phyloP scores from a whole-genome alignment of 2,329 filamentous ascomycete species.

The Hortaea sp. region DNA sequence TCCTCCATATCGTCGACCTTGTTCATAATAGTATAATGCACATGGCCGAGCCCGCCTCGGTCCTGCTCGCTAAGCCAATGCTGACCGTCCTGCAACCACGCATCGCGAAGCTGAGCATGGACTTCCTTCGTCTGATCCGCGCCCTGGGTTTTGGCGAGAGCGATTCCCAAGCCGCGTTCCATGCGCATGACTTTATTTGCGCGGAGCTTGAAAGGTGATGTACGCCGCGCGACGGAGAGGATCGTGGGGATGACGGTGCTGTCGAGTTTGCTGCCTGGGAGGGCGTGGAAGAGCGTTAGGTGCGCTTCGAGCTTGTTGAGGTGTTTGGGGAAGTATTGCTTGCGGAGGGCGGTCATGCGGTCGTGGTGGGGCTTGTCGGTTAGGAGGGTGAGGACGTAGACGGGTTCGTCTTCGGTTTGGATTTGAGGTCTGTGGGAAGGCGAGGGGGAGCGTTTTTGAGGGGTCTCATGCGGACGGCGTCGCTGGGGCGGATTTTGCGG shows the following conservation, averaged over 20 bases:
- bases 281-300: slow-evolving; percentile 36
- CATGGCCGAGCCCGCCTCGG: slow-evolving; percentile 25
- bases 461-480: neutral
- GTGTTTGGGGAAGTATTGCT: slow-evolving; percentile 32
- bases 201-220: slow-evolving; percentile 27
- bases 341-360: slow-evolving; percentile 30
- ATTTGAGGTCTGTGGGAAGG: slow-evolving; percentile 1
- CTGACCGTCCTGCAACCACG: slow-evolving; percentile 25
- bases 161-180: slow-evolving; percentile 32
- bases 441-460: neutral
- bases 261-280: slow-evolving; percentile 31
- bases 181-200: slow-evolving; percentile 31
- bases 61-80: slow-evolving; percentile 34
- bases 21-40: slow-evolving; percentile 40
- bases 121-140: slow-evolving; percentile 23
- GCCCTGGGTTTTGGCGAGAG: slow-evolving; percentile 23
- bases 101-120: slow-evolving; percentile 24
- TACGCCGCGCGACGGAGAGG: slow-evolving; percentile 19
- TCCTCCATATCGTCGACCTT: slow-evolving; percentile 33
- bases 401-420: slow-evolving; percentile 19
- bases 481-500: neutral
- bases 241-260: slow-evolving; percentile 26
- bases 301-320: slow-evolving; percentile 36
- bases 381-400: slow-evolving; percentile 35
- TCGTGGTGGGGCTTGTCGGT: slow-evolving; percentile 29